Conservation (phyloP, 305 asterid species). For the Coffea humblotiana region DNA sequence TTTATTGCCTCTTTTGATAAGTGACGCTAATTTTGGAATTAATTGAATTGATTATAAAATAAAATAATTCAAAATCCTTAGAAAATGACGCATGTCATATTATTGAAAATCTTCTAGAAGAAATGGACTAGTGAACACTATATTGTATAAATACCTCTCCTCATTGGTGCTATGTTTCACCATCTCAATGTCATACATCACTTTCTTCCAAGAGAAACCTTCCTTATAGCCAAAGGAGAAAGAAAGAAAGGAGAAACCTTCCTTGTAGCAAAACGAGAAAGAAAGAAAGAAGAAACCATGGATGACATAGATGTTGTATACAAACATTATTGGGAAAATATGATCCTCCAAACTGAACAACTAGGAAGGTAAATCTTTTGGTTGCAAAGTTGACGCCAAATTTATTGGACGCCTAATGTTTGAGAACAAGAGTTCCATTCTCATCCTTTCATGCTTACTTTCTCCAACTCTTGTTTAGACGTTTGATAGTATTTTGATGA, state of each 20-base stretch:
- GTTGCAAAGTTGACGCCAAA: no score
- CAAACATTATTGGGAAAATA: constrained; percentile 56
- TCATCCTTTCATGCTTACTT: background rate
- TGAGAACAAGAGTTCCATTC: background rate
- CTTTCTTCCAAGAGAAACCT: no score
- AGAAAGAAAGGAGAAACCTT: no score
- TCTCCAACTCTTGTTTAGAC: background rate
- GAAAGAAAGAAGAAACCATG: constrained; percentile 26
- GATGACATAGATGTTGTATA: constrained; percentile 68
- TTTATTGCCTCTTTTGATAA: no score
- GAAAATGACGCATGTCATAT: no score
- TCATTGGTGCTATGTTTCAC: background rate
- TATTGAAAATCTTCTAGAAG: background rate
- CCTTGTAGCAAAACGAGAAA: background rate
- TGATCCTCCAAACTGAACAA: constrained; percentile 58
- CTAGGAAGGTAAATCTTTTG: constrained; percentile 45
- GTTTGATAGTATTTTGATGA: no score
- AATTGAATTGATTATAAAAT: no score
- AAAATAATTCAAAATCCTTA: no score
- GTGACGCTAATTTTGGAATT: no score
- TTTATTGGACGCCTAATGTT: no score
- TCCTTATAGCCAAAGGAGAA: background rate
- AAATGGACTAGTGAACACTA: no score
- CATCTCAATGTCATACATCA: no score
- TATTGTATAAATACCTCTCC: background rate